Evolutionary conservation across 768 basidiomycete species (phyloP), one percentile per base, ranked within the genome.

Genomic region (Suillus discolor): DNA sequence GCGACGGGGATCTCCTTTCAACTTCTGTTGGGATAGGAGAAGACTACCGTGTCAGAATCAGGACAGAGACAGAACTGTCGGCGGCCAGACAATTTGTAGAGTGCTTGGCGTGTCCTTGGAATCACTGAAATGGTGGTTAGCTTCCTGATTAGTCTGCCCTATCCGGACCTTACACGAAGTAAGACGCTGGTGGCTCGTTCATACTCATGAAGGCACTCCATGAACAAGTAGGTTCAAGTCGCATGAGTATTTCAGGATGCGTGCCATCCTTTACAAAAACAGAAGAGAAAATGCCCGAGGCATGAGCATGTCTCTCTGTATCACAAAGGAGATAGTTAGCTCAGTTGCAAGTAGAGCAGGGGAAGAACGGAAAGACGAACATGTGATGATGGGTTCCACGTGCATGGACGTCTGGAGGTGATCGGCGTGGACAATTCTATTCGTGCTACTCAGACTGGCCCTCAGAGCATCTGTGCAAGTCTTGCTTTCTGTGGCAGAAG

Each of bases 401-500:
- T 15, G 6, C 49, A 51, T 49, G 23, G 15, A 51, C 23, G 23
- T 51, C 13, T 51, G 23, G 13, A 25, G 49, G 49, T 8, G 25
- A 18, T 18, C 16, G 8, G 28, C 15, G 25, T 16, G 15, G 3
- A 51, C 5, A 16, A 51, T 53, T 31, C 2, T 16, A 31, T 54
- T 54, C 28, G 5, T 2, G 1, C 9, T 4, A 15, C 28, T 54
- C 9, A 31, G 4, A 18, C 18, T 53, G 25, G 28, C 16, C 16
- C 8, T 25, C 7, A 36, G 78, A 85, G 20, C 75, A 87, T 13
- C 81, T 83, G 5, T 75, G 73, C 7, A 93, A 91, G 69, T 86
- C 89, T 0, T 82, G 85, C 0, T 81, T 85, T 2, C 81, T 87
- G 1, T 28, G 16, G 16, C 85, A 93, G 4, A 91, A 71, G 92